Percentiles rank a stretch among this genome's conserved stretches.
Conservation (phyloP, 2,329 filamentous ascomycete species). For the Parafenestella ontariensis region DNA sequence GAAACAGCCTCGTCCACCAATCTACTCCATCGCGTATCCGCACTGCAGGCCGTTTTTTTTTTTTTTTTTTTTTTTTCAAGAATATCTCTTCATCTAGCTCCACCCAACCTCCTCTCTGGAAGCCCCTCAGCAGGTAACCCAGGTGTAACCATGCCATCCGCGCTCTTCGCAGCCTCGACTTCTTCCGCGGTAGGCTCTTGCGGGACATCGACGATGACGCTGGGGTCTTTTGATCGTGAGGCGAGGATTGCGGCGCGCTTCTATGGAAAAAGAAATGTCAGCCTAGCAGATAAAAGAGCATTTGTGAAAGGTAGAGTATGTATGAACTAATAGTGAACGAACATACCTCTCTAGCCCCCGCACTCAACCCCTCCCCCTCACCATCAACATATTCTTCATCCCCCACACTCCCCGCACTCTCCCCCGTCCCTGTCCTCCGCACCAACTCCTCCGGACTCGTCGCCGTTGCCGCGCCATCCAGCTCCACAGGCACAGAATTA, state of each 20-base stretch:
- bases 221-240: slow-evolving; percentile 50
- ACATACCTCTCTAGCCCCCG: slow-evolving; percentile 36
- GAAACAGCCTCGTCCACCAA: too few species aligned
- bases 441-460: slow-evolving; percentile 32
- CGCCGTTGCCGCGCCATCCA: slow-evolving; percentile 46
- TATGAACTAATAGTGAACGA: not conserved
- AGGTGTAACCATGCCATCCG: slow-evolving; percentile 22
- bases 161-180: slow-evolving; percentile 46
- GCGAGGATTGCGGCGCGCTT: slow-evolving; percentile 49
- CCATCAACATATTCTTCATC: slow-evolving; percentile 40
- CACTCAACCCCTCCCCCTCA: slow-evolving; percentile 30
- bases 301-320: too few species aligned
- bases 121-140: not conserved
- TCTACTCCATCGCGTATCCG: too few species aligned
- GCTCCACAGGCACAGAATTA: slow-evolving; percentile 53
- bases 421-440: slow-evolving; percentile 23
- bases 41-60: too few species aligned
- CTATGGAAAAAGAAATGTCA: too few species aligned
- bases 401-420: slow-evolving; percentile 1
- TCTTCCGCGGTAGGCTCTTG: slow-evolving; percentile 54
- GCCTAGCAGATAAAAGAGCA: too few species aligned
- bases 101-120: not conserved
- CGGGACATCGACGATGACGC: slow-evolving; percentile 56
- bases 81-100: not conserved
- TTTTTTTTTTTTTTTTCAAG: too few species aligned